Base-by-base conservation (phyloP, 2,329 filamentous ascomycete genomes). In the Zymoseptoria pseudotritici region DNA sequence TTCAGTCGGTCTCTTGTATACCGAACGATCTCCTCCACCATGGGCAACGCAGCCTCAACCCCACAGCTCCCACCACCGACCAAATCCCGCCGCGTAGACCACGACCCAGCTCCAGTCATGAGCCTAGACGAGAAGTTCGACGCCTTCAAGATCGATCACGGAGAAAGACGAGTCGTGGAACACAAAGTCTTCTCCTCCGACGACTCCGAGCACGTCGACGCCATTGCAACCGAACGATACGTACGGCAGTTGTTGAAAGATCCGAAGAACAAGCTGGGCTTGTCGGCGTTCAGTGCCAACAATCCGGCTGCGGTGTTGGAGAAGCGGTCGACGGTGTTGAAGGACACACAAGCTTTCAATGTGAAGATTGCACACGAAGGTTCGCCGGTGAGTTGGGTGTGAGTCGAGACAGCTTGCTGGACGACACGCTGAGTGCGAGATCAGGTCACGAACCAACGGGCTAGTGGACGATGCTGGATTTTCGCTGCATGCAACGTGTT, bases 401-500 rank as follows among this genome's bases (percentile, higher is more conserved):
- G 7, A 29, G 7, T 29, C 26, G 13, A 55, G n/a, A 2, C 8
- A 22, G 22, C 22, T 26, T 26, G 21, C 21, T 26, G 11, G 51
- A 26, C 26, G 31, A 42, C 9, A 6, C 17, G 19, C 54, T 50
- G 2, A 22, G n/a, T 20, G 54, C 59, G 36, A 61, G 50, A 17
- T n/a, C 9, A 65, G 64, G 87, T 96, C 63, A 95, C 91, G 0
- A 92, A 95, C 73, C 91, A 96, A 77, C 82, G 87, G 36, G 83
- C 83, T 7, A 91, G 88, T 2, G 91, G 91, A 7, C 82, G 91
- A 64, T 96, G 91, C 79, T 96, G 91, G 91, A 83, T 96, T 63
- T 96, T 96, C 68, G 91, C 91, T 0, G 85, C 89, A 4, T 94
- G 90, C n/a, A 96, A 96, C 68, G 86, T 95, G 58, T 94, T 96